A percentile compares a stretch with the other conserved stretches of the same genome.
phyloP scores from a whole-genome alignment of 768 basidiomycete species.

The Psilocybe tampanensis region DNA sequence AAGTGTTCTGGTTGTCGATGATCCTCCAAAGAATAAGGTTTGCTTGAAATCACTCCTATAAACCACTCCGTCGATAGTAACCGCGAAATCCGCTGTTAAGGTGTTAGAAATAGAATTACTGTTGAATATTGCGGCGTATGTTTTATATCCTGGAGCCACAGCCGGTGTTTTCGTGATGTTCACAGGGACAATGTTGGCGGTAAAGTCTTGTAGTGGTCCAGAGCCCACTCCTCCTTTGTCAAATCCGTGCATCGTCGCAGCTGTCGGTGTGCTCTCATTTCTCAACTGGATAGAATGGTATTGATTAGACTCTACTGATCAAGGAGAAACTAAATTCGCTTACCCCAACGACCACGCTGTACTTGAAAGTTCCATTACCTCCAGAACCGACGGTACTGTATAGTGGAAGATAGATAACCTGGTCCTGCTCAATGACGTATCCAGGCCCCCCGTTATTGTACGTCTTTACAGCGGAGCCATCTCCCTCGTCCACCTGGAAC shows the following conservation, averaged over 20 bases:
- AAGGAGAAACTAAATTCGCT: constrained; percentile 2
- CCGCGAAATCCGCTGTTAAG: constrained; percentile 31
- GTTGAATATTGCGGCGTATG: constrained; percentile 29
- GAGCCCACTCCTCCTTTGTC: no score
- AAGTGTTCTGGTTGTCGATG: no score
- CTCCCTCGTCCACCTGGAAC: constrained; percentile 31
- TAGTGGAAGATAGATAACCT: constrained; percentile 33
- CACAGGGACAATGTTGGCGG: constrained; percentile 27
- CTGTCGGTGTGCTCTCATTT: constrained; percentile 25
- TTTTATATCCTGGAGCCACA: constrained; percentile 29
- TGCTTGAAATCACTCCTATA: constrained; percentile 31
- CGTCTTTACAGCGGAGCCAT: constrained; percentile 28
- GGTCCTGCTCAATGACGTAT: constrained; percentile 34
- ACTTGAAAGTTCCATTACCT: constrained; percentile 17
- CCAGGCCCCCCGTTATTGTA: constrained; percentile 35
- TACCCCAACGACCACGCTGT: constrained; percentile 25
- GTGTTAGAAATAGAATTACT: constrained; percentile 26
- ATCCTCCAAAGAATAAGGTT: no score
- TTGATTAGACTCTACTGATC: not conserved
- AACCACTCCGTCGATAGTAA: constrained; percentile 25
- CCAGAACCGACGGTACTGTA: constrained; percentile 18
- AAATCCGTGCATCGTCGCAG: constrained; percentile 30
- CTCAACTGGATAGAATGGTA: not conserved
- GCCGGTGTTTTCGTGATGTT: constrained; percentile 15
- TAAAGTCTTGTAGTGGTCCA: constrained; percentile 25